Evolutionary conservation across 805 yeast species (phyloP).

Genomic region (Hanseniaspora pseudoguilliermondii): DNA sequence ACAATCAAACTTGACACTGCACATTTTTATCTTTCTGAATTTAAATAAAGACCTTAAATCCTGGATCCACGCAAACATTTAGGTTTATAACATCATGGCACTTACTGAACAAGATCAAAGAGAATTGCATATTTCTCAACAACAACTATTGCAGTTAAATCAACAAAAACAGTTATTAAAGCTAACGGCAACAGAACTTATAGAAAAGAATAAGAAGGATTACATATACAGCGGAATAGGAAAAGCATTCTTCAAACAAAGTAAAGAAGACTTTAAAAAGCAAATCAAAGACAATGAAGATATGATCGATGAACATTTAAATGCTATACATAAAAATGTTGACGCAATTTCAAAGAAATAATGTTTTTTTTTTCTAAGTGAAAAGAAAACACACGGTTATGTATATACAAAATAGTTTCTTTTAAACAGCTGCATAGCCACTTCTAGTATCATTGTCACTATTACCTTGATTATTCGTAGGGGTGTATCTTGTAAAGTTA

Average conservation of each 20-base stretch:
- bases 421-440: slow-evolving; percentile 83
- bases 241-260: slow-evolving; percentile 45
- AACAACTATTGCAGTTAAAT: slow-evolving; percentile 22
- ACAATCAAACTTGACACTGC: too few species aligned
- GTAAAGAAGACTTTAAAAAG: slow-evolving; percentile 33
- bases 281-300: slow-evolving; percentile 41
- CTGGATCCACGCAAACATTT: background rate
- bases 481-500: background rate
- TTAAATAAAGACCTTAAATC: background rate
- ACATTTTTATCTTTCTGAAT: background rate
- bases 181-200: slow-evolving; percentile 45
- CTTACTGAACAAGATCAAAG: slow-evolving; percentile 21
- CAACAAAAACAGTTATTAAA: slow-evolving; percentile 36
- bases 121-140: slow-evolving; percentile 24
- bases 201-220: slow-evolving; percentile 29
- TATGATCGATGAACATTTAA: slow-evolving; percentile 44
- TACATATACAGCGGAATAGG: slow-evolving; percentile 80
- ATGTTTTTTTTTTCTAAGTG: background rate
- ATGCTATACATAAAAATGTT: slow-evolving; percentile 53
- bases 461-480: background rate
- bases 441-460: slow-evolving; percentile 44
- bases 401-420: background rate
- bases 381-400: background rate
- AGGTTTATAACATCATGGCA: slow-evolving; percentile 18
- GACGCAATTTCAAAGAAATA: slow-evolving; percentile 51